Evolutionary conservation across 129 eudicot species (phyloP).

Genomic region (Flaveria robusta): DNA sequence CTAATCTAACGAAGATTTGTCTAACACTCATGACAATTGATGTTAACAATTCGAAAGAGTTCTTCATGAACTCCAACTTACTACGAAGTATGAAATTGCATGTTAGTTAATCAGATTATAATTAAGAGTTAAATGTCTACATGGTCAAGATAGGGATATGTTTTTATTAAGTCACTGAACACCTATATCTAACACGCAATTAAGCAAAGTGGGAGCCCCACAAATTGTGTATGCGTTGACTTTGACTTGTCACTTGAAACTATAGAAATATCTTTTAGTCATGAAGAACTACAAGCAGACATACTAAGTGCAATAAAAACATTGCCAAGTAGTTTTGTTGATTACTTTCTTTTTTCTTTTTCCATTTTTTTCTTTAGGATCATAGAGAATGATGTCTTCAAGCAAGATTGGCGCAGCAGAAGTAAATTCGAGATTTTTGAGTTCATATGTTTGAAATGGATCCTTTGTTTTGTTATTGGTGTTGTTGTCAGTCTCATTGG

Average conservation of each 20-base stretch:
- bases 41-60: not conserved
- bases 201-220: not conserved
- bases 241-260: not conserved
- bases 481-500: conserved; percentile 60
- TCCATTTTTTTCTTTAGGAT: conserved; percentile 44
- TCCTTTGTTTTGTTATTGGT: conserved; percentile 67
- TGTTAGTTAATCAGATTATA: not conserved
- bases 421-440: conserved; percentile 59
- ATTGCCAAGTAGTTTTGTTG: conserved; percentile 11
- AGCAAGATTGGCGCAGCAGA: conserved; percentile 89
- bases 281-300: not conserved
- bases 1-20: not conserved
- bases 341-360: not conserved
- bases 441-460: conserved; percentile 73
- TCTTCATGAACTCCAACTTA: not conserved
- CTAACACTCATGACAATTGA: not conserved
- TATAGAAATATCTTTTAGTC: not conserved
- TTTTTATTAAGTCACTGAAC: not conserved
- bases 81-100: not conserved
- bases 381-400: conserved; percentile 75
- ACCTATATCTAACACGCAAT: not conserved
- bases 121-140: conserved; percentile 3
- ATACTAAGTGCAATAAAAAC: not conserved
- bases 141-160: not conserved
- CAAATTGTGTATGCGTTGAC: too few relatives aligned